Conservation (phyloP, 2,329 filamentous ascomycete species). For the Hypoxylon sp. region DNA sequence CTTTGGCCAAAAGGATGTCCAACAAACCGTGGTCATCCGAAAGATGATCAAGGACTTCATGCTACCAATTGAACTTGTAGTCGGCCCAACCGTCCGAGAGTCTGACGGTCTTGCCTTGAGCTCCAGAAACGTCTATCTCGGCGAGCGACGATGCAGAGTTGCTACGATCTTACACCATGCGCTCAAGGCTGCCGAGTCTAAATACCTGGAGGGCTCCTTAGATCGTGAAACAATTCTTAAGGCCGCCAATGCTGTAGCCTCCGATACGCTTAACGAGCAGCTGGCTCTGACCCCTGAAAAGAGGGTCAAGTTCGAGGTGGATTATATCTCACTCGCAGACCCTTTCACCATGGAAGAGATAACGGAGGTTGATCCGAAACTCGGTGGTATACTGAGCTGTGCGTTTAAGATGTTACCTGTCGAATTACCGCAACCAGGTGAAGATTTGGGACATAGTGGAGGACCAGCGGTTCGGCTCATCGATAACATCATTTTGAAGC, state of each 20-base stretch:
- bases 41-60: conserved; percentile 90
- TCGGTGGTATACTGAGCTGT: conserved; percentile 87
- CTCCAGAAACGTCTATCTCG: conserved; percentile 93
- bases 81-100: conserved; percentile 82
- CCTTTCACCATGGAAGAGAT: conserved; percentile 86
- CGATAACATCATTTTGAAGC: conserved; percentile 85
- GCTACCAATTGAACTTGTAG: conserved; percentile 77
- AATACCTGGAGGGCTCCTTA: conserved; percentile 67
- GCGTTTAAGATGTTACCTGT: conserved; percentile 90
- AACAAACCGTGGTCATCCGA: conserved; percentile 92
- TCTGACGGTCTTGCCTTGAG: conserved; percentile 88
- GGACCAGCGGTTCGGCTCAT: conserved; percentile 87
- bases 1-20: conserved; percentile 98
- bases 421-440: conserved; percentile 74
- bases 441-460: conserved; percentile 79
- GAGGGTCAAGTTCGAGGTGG: conserved; percentile 81
- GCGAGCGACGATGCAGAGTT: conserved; percentile 75
- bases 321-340: conserved; percentile 93
- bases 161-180: conserved; percentile 79
- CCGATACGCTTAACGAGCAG: conserved; percentile 70
- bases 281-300: conserved; percentile 67
- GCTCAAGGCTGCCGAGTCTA: conserved; percentile 75
- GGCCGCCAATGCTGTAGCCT: conserved; percentile 72
- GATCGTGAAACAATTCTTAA: conserved; percentile 76
- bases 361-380: conserved; percentile 72